Evolutionary conservation across 345 rosid species (phyloP).

Genomic region (Erucastrum elatum): DNA sequence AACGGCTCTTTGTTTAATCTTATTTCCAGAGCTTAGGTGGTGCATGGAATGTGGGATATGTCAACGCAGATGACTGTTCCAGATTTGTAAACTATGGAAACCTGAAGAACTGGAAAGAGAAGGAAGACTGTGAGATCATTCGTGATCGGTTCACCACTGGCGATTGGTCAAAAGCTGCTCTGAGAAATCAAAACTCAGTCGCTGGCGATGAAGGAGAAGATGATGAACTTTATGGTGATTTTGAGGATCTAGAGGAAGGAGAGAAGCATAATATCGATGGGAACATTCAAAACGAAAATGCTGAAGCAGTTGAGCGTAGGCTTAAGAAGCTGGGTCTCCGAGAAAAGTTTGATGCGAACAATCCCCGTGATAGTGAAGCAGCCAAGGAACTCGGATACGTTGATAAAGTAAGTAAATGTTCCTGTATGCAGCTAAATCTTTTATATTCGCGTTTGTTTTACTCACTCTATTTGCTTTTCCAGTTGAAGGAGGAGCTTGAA

Average conservation of each 20-base stretch:
- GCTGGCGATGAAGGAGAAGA: slow-evolving; percentile 46
- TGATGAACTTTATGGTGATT: slow-evolving; percentile 55
- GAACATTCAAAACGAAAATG: slow-evolving; percentile 46
- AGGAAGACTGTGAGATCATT: slow-evolving; percentile 53
- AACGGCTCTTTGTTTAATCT: not conserved
- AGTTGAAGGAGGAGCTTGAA: slow-evolving; percentile 69
- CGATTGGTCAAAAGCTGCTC: slow-evolving; percentile 71
- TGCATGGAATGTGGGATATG: slow-evolving; percentile 39
- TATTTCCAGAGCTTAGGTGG: slow-evolving; percentile 47
- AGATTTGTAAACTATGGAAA: slow-evolving; percentile 46
- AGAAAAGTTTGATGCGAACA: slow-evolving; percentile 50
- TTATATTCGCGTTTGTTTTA: not conserved
- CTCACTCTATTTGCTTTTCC: not conserved
- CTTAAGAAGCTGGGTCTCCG: slow-evolving; percentile 74
- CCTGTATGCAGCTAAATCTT: not conserved
- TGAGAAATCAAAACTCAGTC: slow-evolving; percentile 48
- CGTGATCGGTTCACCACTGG: slow-evolving; percentile 80
- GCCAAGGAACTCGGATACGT: slow-evolving; percentile 53
- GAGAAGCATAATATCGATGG: slow-evolving; percentile 46
- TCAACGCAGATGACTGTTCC: slow-evolving; percentile 58
- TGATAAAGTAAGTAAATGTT: slow-evolving; percentile 44
- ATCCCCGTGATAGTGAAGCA: slow-evolving; percentile 40
- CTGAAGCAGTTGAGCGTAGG: slow-evolving; percentile 48
- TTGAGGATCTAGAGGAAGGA: slow-evolving; percentile 84
- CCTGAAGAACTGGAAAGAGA: slow-evolving; percentile 60